A percentile compares a stretch with the other conserved stretches of the same genome.
phyloP scores from a whole-genome alignment of 805 yeast species.

The Ogataea degrootiae region DNA sequence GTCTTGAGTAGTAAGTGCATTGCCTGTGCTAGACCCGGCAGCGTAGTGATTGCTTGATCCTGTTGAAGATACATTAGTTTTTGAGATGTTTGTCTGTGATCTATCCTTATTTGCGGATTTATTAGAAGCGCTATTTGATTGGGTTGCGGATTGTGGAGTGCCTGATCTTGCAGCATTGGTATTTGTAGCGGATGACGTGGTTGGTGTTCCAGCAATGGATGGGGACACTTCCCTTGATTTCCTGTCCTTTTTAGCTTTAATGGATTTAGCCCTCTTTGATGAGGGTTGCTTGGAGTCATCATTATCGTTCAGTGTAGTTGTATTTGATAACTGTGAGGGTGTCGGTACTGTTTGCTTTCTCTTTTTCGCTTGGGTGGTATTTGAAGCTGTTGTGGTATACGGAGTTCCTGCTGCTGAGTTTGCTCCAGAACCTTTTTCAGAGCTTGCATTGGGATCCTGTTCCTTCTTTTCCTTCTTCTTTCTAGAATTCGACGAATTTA shows the following conservation, averaged over 20 bases:
- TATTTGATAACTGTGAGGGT: background rate
- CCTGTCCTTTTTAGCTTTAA: constrained; percentile 17
- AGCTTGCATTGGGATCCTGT: constrained; percentile 1
- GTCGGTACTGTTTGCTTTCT: background rate
- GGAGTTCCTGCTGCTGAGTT: background rate
- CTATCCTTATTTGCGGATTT: constrained; percentile 4
- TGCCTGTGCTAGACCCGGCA: background rate
- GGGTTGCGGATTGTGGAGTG: background rate
- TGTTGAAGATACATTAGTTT: background rate
- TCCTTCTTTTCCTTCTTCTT: constrained; percentile 14
- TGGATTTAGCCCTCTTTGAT: constrained; percentile 9
- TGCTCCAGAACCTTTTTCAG: background rate
- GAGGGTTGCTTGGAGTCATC: background rate
- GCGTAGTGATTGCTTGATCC: background rate
- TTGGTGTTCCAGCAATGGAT: background rate
- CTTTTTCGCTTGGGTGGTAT: background rate
- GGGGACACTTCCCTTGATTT: constrained; percentile 1
- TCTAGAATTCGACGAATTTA: background rate
- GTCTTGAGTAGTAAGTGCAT: constrained; percentile 9
- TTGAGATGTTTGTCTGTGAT: background rate
- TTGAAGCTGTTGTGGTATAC: background rate
- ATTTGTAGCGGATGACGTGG: background rate
- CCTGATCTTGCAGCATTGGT: no score
- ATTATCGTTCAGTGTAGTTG: background rate
- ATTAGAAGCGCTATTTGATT: constrained; percentile 2